Evolutionary conservation across 805 yeast species (phyloP).

Genomic region (Brettanomyces nanus): DNA sequence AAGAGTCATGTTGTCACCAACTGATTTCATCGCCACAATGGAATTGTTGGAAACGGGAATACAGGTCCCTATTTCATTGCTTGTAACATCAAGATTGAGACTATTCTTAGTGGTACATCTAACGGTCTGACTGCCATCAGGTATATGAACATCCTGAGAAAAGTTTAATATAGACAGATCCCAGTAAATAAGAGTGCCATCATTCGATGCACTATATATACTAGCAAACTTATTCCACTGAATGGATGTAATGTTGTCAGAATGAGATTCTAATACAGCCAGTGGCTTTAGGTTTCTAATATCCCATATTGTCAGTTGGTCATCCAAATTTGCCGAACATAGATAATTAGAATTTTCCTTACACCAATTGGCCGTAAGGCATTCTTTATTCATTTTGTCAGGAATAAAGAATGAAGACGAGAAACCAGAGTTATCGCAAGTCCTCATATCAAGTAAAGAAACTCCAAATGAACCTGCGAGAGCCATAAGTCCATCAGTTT

Average conservation of each 20-base stretch:
- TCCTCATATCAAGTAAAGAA: conserved; percentile 63
- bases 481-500: conserved; percentile 46
- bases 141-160: conserved; percentile 1
- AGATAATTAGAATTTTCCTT: conserved; percentile 49
- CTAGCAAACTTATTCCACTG: conserved; percentile 41
- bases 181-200: conserved; percentile 68
- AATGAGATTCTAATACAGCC: conserved; percentile 47
- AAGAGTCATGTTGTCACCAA: conserved; percentile 29
- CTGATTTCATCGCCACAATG: conserved; percentile 38
- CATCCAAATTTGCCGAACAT: conserved; percentile 54
- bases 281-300: conserved; percentile 49
- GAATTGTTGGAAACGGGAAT: conserved; percentile 51
- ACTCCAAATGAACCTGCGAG: conserved; percentile 68
- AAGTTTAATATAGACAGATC: conserved; percentile 27
- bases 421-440: conserved; percentile 11
- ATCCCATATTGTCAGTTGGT: conserved; percentile 64
- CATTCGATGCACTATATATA: conserved; percentile 52
- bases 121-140: conserved; percentile 1
- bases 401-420: conserved; percentile 37
- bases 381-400: conserved; percentile 19
- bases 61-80: conserved; percentile 44
- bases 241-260: conserved; percentile 43
- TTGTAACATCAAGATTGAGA: conserved; percentile 19
- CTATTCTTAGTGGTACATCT: conserved; percentile 42
- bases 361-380: conserved; percentile 55